Conservation (phyloP, 768 basidiomycete genomes). For the Trametes sanguinea region DNA sequence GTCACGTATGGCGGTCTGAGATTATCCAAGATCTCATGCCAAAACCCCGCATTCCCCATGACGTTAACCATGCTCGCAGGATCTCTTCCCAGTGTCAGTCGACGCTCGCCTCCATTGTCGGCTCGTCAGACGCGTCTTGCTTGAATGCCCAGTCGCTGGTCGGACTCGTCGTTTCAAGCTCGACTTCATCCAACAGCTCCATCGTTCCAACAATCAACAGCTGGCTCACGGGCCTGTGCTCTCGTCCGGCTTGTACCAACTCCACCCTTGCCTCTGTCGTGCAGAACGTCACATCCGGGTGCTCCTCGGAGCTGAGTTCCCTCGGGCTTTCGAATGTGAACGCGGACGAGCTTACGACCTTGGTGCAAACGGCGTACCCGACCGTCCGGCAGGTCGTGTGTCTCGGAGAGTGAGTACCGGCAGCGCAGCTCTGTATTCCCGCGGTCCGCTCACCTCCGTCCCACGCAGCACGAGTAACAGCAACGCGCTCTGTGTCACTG, state of each 20-base stretch:
- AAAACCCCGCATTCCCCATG: neutral
- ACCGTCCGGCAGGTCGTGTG: slow-evolving; percentile 57
- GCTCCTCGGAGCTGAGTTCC: slow-evolving; percentile 42
- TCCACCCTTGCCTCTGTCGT: slow-evolving; percentile 57
- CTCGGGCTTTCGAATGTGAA: slow-evolving; percentile 24
- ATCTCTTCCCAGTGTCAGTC: slow-evolving; percentile 52
- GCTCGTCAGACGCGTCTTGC: slow-evolving; percentile 48
- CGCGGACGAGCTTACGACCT: slow-evolving; percentile 23
- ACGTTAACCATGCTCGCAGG: slow-evolving; percentile 19
- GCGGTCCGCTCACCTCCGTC: neutral
- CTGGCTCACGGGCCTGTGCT: slow-evolving; percentile 64
- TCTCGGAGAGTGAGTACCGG: slow-evolving; percentile 62
- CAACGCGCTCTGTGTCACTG: slow-evolving; percentile 55
- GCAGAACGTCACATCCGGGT: slow-evolving; percentile 54
- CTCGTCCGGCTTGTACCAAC: slow-evolving; percentile 56
- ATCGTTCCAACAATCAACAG: slow-evolving; percentile 52
- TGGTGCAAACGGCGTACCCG: slow-evolving; percentile 60
- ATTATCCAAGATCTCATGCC: neutral
- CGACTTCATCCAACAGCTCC: slow-evolving; percentile 39
- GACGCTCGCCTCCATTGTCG: slow-evolving; percentile 47
- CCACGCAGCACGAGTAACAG: slow-evolving; percentile 36
- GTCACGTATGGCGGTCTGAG: neutral
- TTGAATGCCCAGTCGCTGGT: slow-evolving; percentile 50
- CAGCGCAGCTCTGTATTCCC: slow-evolving; percentile 17
- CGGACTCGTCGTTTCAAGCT: slow-evolving; percentile 37